Evolutionary conservation across 495 filamentous ascomycete species (phyloP).

Genomic region (Chaetomium fimeti): DNA sequence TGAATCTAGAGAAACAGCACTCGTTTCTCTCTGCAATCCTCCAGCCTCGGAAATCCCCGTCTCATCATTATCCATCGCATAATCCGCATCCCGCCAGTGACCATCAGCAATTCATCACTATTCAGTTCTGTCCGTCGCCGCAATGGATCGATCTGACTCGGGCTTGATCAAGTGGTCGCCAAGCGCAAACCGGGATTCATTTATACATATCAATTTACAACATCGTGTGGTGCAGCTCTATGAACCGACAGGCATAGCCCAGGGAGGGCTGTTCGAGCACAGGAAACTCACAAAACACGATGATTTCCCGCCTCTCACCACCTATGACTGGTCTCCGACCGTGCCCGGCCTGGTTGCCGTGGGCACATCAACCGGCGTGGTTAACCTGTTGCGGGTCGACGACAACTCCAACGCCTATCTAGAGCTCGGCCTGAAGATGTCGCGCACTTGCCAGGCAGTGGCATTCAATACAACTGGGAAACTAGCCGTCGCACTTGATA

Average conservation of each 20-base stretch:
- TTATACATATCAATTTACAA: conserved; percentile 81
- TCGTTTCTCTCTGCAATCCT: conserved; percentile 9
- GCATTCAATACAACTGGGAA: conserved; percentile 78
- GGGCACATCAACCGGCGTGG: conserved; percentile 79
- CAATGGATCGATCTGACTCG: conserved; percentile 54
- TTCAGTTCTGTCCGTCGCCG: not conserved
- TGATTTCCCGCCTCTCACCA: conserved; percentile 80
- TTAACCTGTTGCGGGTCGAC: conserved; percentile 75
- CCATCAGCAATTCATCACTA: too few species aligned
- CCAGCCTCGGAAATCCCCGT: not conserved
- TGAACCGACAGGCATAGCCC: conserved; percentile 61
- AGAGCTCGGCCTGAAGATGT: conserved; percentile 77
- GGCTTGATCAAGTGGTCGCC: conserved; percentile 84
- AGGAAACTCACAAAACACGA: conserved; percentile 67
- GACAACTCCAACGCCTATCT: conserved; percentile 60
- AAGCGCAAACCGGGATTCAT: conserved; percentile 62
- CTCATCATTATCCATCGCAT: not conserved
- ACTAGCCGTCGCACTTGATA: conserved; percentile 84
- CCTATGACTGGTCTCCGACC: conserved; percentile 91
- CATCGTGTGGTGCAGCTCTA: conserved; percentile 78
- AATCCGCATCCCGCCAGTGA: too few species aligned
- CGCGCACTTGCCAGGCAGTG: conserved; percentile 86
- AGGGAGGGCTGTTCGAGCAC: conserved; percentile 58
- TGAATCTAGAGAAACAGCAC: not conserved
- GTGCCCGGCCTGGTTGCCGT: conserved; percentile 71